Conservation (phyloP, 2,329 filamentous ascomycete genomes). For the Byssoonygena ceratinophila region DNA sequence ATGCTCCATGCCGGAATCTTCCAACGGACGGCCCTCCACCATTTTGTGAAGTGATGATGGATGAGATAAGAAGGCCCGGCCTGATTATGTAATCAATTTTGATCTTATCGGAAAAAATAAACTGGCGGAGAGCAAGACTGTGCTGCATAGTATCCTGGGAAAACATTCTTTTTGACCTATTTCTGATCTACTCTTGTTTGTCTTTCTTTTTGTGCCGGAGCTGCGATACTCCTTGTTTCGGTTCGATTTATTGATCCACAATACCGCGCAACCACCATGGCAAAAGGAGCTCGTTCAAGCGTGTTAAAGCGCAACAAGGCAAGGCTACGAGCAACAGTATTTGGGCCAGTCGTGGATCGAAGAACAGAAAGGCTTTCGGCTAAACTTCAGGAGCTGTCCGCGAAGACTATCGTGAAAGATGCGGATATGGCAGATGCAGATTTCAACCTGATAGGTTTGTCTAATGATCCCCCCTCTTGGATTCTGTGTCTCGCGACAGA, state of each 20-base stretch:
- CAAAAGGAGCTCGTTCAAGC: constrained; percentile 73
- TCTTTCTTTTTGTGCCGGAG: no score
- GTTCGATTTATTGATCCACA: neutral
- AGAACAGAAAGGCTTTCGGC: constrained; percentile 73
- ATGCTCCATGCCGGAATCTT: neutral
- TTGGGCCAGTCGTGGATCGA: constrained; percentile 69
- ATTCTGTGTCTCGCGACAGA: neutral
- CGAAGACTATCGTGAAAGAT: constrained; percentile 48
- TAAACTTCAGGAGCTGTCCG: constrained; percentile 70
- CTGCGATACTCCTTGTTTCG: no score
- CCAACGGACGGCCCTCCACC: neutral
- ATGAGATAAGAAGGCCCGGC: no score
- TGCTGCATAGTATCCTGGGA: no score
- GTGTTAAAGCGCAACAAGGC: constrained; percentile 72
- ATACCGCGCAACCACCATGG: constrained; percentile 51
- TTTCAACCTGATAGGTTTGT: constrained; percentile 22
- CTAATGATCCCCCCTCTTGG: neutral
- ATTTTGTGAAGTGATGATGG: constrained; percentile 4
- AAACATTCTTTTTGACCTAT: no score
- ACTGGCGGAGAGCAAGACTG: no score
- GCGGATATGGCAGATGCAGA: constrained; percentile 36
- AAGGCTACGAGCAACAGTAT: constrained; percentile 68
- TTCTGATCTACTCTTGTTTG: neutral
- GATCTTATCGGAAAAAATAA: neutral
- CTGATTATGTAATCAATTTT: neutral